Base-by-base conservation (phyloP, 1,284 basidiomycete species). In the Ustilago lituana region DNA sequence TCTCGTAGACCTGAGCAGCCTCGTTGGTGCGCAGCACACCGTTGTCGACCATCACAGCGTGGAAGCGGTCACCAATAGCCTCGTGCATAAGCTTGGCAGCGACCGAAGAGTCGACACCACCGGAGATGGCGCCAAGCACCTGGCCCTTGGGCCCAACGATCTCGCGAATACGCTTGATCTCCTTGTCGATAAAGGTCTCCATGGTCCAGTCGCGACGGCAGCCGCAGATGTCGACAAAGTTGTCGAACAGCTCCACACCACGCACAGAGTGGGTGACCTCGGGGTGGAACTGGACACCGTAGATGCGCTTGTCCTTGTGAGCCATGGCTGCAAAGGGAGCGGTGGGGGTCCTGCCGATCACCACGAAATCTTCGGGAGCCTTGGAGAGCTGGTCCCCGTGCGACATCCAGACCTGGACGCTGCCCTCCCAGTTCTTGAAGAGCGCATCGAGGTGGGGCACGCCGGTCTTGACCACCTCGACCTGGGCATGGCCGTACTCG, bases 31-130 rank as follows among this genome's bases (percentile, higher is more conserved):
- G 91, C 27, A 99, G 87, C 32, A 98, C 95, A 72, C 96, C 96
- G 80, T 98, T 98, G 85, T 98, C 96, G 49, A 98, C 96, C 94
- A 98, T 96, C 84, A 98, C 96, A 11, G 95, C 96, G 82, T 97
- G 96, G 87, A 99, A 99, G 27, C 80, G 77, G 83, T 98, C 93
- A 32, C 96, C 96, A 74, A 99, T 98, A 19, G 96, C 96, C 85
- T 98, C 94, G 78, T 98, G 94, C 96, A 99, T 99, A 60, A 98
- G 87, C 84, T 98, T 98, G 43, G 96, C 96, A 10, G 96, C 96
- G 19, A 99, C 96, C 0, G 93, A 93, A 73, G 93, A 96, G 83
- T 98, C 96, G 45, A 99, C 96, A 68, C 96, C 96, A 49, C 96
- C 96, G 65, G 91, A 93, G 46, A 98, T 94, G 33, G 96, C 96